phyloP scores from a whole-genome alignment of 192 early-diverging fungal genomes.

The Umbelopsis isabellina region DNA sequence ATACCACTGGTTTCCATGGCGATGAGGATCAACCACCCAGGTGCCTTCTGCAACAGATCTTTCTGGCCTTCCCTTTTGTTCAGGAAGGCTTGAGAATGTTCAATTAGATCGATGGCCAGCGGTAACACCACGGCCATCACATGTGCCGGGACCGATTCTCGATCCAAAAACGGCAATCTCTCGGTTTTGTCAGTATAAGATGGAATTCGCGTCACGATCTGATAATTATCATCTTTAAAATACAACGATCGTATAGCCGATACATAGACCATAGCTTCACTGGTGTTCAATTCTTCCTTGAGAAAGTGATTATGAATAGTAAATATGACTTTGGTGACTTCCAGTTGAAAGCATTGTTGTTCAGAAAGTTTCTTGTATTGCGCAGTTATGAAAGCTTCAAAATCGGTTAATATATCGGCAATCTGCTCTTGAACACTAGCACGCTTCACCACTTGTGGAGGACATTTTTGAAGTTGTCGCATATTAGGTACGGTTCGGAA shows the following conservation, averaged over 20 bases:
- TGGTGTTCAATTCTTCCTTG: not conserved
- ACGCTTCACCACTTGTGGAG: not conserved
- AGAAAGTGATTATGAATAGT: not conserved
- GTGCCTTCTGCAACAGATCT: not conserved
- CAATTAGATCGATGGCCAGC: not conserved
- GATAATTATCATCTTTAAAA: not conserved
- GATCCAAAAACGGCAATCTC: not conserved
- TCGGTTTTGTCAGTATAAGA: not conserved
- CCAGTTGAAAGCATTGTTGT: not conserved
- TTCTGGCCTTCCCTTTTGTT: not conserved
- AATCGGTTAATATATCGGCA: not conserved
- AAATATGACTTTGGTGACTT: not conserved
- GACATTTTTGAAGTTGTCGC: not conserved
- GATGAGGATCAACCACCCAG: not conserved
- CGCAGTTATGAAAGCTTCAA: conserved; percentile 1
- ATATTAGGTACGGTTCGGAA: not conserved
- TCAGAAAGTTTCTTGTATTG: not conserved
- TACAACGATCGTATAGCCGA: not conserved
- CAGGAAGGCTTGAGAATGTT: not conserved
- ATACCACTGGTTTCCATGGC: not conserved
- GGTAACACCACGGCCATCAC: not conserved
- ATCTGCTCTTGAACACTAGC: not conserved
- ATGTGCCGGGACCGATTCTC: not conserved
- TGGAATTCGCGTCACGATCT: not conserved
- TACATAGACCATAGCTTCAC: not conserved